These are phyloP conservation scores for Orbilia oligospora DNA, from an alignment of 2,329 filamentous ascomycete genomes.

Conservation along the genomic window DNA sequence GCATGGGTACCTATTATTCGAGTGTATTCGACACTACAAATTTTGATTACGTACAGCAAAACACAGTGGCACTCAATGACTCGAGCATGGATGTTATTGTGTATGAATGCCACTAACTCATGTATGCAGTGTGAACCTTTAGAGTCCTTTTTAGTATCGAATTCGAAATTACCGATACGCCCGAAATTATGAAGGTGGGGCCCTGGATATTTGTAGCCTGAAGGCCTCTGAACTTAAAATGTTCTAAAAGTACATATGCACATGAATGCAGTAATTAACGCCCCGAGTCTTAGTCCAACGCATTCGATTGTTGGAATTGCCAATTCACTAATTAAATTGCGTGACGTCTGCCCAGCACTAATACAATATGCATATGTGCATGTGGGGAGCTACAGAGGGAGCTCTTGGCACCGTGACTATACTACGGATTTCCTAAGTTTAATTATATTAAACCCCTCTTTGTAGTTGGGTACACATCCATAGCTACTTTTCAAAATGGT, in stretches of 20 bases:
- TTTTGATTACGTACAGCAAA: neutral
- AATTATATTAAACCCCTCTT: too few species aligned
- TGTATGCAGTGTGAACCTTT: neutral
- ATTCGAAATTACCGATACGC: slow-evolving; percentile 1
- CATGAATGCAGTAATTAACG: neutral
- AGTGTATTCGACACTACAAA: neutral
- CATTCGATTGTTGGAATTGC: slow-evolving; percentile 44
- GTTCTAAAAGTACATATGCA: neutral
- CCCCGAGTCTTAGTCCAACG: slow-evolving; percentile 3
- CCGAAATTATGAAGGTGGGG: neutral
- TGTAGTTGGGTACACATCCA: too few species aligned
- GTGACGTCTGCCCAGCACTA: too few species aligned
- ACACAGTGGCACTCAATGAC: too few species aligned
- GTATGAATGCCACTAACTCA: too few species aligned
- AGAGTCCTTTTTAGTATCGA: neutral
- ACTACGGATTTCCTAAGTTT: too few species aligned
- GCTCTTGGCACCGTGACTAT: too few species aligned
- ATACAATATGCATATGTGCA: too few species aligned
- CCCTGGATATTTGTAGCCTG: too few species aligned
- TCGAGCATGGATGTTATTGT: neutral
- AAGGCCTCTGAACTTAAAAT: neutral
- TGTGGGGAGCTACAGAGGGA: too few species aligned
- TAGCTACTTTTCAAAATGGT: slow-evolving; percentile 63
- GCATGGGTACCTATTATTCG: neutral
- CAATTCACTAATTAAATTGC: neutral